Conservation (phyloP, 2,329 filamentous ascomycete genomes). For the Elsinoe fawcettii region DNA sequence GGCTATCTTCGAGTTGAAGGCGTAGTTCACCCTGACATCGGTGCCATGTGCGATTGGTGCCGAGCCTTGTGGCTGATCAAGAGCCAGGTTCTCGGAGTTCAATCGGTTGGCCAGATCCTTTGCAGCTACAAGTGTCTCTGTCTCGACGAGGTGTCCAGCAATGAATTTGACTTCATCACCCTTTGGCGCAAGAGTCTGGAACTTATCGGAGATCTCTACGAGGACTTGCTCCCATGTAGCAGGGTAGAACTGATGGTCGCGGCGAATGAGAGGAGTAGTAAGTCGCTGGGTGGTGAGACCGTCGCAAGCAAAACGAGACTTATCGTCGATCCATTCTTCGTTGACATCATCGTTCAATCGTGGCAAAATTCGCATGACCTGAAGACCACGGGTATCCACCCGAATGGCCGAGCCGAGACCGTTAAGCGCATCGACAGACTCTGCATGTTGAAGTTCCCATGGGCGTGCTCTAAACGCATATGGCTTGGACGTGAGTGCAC, state of each 20-base stretch:
- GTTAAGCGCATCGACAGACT: constrained; percentile 91
- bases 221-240: constrained; percentile 94
- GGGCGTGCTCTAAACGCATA: constrained; percentile 95
- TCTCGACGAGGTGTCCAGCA: constrained; percentile 83
- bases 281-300: constrained; percentile 93
- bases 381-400: constrained; percentile 83
- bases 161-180: constrained; percentile 94
- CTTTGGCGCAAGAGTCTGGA: constrained; percentile 69
- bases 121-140: constrained; percentile 88
- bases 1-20: constrained; percentile 92
- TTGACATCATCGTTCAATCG: constrained; percentile 96
- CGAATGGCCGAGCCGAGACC: constrained; percentile 90
- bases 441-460: constrained; percentile 94
- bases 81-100: constrained; percentile 87
- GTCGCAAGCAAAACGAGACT: constrained; percentile 92
- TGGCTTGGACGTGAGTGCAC: constrained; percentile 91
- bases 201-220: constrained; percentile 74
- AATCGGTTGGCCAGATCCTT: constrained; percentile 97
- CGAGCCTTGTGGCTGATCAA: constrained; percentile 80
- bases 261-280: constrained; percentile 82
- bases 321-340: constrained; percentile 99
- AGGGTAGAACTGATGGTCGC: constrained; percentile 83
- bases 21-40: constrained; percentile 87
- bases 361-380: constrained; percentile 91
- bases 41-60: constrained; percentile 83